Base-by-base conservation (phyloP, 192 early-diverging fungal species). In the Spinellus fusiger region DNA sequence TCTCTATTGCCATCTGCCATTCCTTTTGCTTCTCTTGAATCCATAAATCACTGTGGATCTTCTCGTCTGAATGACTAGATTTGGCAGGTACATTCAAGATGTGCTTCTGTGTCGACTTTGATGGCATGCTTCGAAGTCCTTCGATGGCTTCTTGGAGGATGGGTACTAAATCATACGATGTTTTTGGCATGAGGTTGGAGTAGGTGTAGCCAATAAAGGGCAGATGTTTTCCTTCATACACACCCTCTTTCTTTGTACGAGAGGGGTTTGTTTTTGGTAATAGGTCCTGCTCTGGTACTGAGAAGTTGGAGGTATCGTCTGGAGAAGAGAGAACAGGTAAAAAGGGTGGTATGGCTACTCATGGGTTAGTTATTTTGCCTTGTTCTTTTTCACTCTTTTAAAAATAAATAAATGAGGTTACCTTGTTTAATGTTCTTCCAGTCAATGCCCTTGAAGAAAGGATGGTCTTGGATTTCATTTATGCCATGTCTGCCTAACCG, bases 121-220 rank as follows among this genome's bases (percentile, higher is more conserved):
- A n/a, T n/a, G n/a, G n/a, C n/a, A n/a, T n/a, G n/a, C n/a, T n/a
- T n/a, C n/a, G n/a, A n/a, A n/a, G n/a, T n/a, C n/a, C n/a, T n/a
- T n/a, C 40, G 10, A 44, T 44, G 40, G 13, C 40, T n/a, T 12
- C 10, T 44, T 44, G 13, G 15, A 44, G 13, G 10, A 12, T 12
- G 3, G 40, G 40, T n/a, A 44, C 15, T 12, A 44, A n/a, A 10
- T 44, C 10, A 2, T 44, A 2, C 18, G 40, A n/a, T 10, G 40
- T 37, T 9, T 37, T 37, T 16, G 29, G 32, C 31, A 20, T n/a
- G 1, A 1, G 18, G 10, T 22, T 20, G 20, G 31, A 69, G 61
- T 87, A 91, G 1, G 89, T 90, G 62, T 91, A 96, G 8, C 93
- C 93, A 33, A 96, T 83, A 63, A 94, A 96, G 5, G 91, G 88